A percentile compares a stretch with the other conserved stretches of the same genome.
phyloP scores from a whole-genome alignment of 2,329 filamentous ascomycete species.

The Cladosporium oxysporum region DNA sequence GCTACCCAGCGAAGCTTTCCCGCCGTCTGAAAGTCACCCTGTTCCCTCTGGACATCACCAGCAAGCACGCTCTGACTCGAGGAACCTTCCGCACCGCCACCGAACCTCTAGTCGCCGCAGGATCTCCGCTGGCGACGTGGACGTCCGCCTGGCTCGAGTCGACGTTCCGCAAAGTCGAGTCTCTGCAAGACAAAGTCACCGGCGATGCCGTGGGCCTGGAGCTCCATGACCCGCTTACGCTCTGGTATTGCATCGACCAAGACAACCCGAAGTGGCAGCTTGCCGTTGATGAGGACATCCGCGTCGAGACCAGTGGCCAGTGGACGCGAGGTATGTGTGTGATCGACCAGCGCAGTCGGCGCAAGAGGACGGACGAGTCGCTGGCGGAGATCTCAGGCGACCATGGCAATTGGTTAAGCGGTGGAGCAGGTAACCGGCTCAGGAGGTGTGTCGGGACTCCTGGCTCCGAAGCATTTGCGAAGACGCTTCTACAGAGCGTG shows the following conservation, averaged over 20 bases:
- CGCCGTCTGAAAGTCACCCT: slow-evolving; percentile 47
- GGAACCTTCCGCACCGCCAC: slow-evolving; percentile 40
- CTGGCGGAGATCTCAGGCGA: slow-evolving; percentile 68
- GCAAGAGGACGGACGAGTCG: slow-evolving; percentile 51
- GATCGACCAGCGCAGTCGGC: slow-evolving; percentile 68
- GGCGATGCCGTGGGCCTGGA: slow-evolving; percentile 43
- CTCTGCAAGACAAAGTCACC: slow-evolving; percentile 39
- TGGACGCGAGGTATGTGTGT: slow-evolving; percentile 95
- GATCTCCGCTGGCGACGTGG: slow-evolving; percentile 50
- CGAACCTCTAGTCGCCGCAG: slow-evolving; percentile 30
- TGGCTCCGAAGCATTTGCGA: slow-evolving; percentile 46
- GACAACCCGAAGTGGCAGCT: slow-evolving; percentile 39
- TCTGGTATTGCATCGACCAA: slow-evolving; percentile 39
- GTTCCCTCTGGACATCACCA: slow-evolving; percentile 53
- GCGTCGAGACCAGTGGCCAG: slow-evolving; percentile 86
- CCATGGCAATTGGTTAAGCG: slow-evolving; percentile 72
- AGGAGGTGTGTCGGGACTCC: slow-evolving; percentile 70
- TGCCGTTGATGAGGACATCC: slow-evolving; percentile 69
- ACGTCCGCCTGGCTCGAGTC: slow-evolving; percentile 45
- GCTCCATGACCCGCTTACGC: slow-evolving; percentile 49
- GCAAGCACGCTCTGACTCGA: slow-evolving; percentile 45
- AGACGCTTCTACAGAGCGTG: slow-evolving; percentile 25
- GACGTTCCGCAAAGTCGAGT: slow-evolving; percentile 49
- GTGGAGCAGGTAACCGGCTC: slow-evolving; percentile 74
- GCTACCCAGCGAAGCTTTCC: slow-evolving; percentile 47